phyloP scores from a whole-genome alignment of 2,329 filamentous ascomycete genomes.

The Ophiosphaerella korrae region DNA sequence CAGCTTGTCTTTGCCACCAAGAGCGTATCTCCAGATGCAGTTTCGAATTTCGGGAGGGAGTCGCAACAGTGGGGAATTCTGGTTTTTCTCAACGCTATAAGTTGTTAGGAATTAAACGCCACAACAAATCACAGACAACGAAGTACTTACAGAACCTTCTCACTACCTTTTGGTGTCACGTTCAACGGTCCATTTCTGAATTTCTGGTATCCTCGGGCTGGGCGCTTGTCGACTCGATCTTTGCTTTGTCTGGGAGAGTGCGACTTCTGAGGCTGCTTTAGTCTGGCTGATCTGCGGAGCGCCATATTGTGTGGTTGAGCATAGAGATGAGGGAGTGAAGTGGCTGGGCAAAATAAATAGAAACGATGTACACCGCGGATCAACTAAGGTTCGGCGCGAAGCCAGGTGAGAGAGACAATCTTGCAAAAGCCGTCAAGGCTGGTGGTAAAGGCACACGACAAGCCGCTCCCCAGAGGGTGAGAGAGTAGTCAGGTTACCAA shows the following conservation, averaged over 20 bases:
- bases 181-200: constrained; percentile 21
- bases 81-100: constrained; percentile 12
- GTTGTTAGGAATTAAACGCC: neutral
- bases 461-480: too few species aligned
- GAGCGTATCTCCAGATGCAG: constrained; percentile 15
- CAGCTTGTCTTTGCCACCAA: constrained; percentile 8
- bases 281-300: neutral
- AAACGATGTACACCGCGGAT: neutral
- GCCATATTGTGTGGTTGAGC: neutral
- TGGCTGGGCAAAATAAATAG: neutral
- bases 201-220: constrained; percentile 18
- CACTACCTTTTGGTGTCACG: constrained; percentile 16
- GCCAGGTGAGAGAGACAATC: neutral
- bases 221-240: constrained; percentile 13
- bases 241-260: neutral
- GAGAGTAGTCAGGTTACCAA: too few species aligned
- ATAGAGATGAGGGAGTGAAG: neutral
- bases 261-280: neutral
- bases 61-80: constrained; percentile 13
- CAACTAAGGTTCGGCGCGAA: too few species aligned
- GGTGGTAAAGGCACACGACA: too few species aligned
- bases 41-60: constrained; percentile 21
- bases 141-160: constrained; percentile 11
- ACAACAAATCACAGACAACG: too few species aligned
- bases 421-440: too few species aligned